Evolutionary conservation across 805 yeast species (phyloP).

Genomic region (Candida suzukii): DNA sequence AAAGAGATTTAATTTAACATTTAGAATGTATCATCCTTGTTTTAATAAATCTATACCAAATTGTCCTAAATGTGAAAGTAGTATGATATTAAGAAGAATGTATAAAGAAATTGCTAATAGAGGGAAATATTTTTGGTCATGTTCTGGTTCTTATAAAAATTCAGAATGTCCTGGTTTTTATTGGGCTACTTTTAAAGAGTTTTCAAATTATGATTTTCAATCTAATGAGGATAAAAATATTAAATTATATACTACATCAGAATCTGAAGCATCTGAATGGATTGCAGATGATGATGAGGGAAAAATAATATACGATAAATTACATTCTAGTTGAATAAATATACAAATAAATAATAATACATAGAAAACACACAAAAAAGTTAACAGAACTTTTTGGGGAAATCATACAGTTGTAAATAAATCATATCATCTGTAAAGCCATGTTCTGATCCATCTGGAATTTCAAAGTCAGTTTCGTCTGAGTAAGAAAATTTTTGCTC

Average conservation of each 20-base stretch:
- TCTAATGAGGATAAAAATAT: not conserved
- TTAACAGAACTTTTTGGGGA: not conserved
- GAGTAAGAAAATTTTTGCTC: not conserved
- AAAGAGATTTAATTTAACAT: conserved; percentile 57
- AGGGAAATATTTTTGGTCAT: conserved; percentile 64
- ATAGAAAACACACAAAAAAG: not conserved
- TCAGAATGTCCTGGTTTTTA: conserved; percentile 41
- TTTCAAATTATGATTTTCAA: not conserved
- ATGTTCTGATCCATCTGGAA: not conserved
- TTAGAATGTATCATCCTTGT: conserved; percentile 42
- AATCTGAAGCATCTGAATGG: conserved; percentile 36
- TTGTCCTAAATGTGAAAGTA: conserved; percentile 32
- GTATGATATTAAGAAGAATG: conserved; percentile 53
- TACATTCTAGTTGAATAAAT: no score
- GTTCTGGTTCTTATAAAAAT: conserved; percentile 39
- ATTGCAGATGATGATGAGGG: conserved; percentile 31
- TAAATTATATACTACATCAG: conserved; percentile 22
- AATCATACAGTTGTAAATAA: not conserved
- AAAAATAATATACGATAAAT: not conserved
- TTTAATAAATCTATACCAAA: conserved; percentile 31
- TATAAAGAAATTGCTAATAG: conserved; percentile 36
- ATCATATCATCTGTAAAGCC: not conserved
- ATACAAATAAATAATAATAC: no score
- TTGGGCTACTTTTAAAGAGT: conserved; percentile 39
- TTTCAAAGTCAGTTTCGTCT: not conserved